phyloP scores from a whole-genome alignment of 352 stramenopile genomes.

The Elongisporangium undulatum region DNA sequence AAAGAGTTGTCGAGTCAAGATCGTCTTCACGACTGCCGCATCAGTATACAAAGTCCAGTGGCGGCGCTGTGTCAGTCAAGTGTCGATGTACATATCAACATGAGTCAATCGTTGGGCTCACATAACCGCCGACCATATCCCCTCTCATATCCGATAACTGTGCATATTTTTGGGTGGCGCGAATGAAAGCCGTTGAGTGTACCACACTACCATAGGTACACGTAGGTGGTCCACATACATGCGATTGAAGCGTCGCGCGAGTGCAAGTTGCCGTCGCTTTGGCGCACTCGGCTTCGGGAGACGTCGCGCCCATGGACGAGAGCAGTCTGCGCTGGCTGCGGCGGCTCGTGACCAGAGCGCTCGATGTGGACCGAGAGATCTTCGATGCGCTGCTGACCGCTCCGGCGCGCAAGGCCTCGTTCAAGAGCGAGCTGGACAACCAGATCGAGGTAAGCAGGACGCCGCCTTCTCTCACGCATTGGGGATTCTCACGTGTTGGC shows the following conservation, averaged over 20 bases:
- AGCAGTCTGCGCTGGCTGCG: conserved; percentile 47
- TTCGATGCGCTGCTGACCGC: conserved; percentile 52
- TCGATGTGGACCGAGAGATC: conserved; percentile 49
- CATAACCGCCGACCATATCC: background rate
- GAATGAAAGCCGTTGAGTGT: background rate
- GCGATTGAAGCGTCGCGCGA: background rate
- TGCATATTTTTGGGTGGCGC: background rate
- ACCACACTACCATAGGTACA: background rate
- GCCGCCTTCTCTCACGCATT: too few relatives aligned
- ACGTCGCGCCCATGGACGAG: conserved; percentile 38
- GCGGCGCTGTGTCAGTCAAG: too few relatives aligned
- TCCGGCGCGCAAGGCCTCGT: conserved; percentile 17
- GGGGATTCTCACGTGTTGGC: background rate
- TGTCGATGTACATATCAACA: background rate
- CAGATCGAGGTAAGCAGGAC: conserved; percentile 24
- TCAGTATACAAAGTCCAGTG: background rate
- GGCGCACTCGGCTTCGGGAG: background rate
- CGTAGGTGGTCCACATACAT: background rate
- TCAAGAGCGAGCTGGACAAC: conserved; percentile 21
- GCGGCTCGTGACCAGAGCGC: conserved; percentile 49
- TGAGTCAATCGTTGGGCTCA: background rate
- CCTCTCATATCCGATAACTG: background rate
- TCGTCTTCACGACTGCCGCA: too few relatives aligned
- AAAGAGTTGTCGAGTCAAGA: too few relatives aligned
- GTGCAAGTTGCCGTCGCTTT: background rate